Base-by-base conservation (phyloP, 148 eudicot species). In the Silene uniflora region DNA sequence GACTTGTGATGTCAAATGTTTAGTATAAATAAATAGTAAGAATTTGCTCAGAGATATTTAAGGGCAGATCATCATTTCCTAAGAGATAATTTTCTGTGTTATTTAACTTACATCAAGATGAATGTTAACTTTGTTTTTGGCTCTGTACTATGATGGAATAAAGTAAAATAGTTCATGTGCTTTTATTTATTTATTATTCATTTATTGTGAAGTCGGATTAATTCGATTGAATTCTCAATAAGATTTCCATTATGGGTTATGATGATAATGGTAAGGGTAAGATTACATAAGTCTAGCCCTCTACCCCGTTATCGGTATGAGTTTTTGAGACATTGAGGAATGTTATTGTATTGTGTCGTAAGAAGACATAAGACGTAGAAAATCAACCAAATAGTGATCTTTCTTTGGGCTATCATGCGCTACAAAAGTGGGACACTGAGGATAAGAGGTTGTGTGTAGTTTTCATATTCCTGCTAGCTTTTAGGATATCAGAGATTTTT, bases 1-100 rank as follows among this genome's bases (percentile, higher is more conserved):
- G 14, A 68, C 62, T 55, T 75, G 16, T 60, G 14, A 68, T 69
- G 56, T 62, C 17, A 62, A 61, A 52, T 23, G 21, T 14, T 69
- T 27, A 52, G 21, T 74, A 46, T 17, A 25, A 68, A 46, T 17
- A 25, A 68, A n/a, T 66, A 24, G 61, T 32, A 32, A 54, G 22
- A 35, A 25, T 42, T 75, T 42, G 24, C 52, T 55, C 35, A 44
- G 4, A 14, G 2, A 7, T 55, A 11, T 22, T 52, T 35, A 19
- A n/a, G 29, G 23, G 67, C 24, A 62, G 70, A 13, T 58, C 68
- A 29, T 35, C 17, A 12, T 1, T 14, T 7, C 18, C 1, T 16
- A 9, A 24, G 63, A 54, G 29, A 22, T 3, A 22, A 7, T 4
- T 23, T 3, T 64, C 29, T 47, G 55, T 25, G 44, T 22, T 58